Evolutionary conservation across 495 filamentous ascomycete genomes (phyloP).

Genomic region (Pseudevernia furfuracea): DNA sequence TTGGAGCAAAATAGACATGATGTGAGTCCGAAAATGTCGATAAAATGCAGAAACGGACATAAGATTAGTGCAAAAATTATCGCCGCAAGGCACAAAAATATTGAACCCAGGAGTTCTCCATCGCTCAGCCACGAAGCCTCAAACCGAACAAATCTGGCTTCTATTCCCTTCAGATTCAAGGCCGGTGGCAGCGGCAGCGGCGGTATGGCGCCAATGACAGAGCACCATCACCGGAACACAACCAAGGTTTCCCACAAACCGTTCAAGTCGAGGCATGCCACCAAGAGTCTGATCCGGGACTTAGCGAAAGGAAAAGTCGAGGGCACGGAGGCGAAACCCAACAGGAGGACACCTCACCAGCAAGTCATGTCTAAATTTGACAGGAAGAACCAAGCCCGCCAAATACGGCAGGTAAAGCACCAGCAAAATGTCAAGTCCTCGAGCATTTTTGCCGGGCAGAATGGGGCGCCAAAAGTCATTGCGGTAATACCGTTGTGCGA

Average conservation of each 20-base stretch:
- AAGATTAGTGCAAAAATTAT: background rate
- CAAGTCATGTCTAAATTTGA: conserved; percentile 96
- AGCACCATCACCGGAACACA: conserved; percentile 79
- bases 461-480: conserved; percentile 85
- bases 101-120: background rate
- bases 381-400: conserved; percentile 84
- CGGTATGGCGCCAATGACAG: conserved; percentile 45
- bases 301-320: conserved; percentile 71
- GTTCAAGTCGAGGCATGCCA: conserved; percentile 85
- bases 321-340: conserved; percentile 42
- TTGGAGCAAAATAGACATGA: no score
- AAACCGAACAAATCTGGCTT: conserved; percentile 49
- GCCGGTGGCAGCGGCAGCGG: conserved; percentile 75
- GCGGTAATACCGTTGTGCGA: conserved; percentile 77
- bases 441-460: conserved; percentile 72
- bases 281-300: conserved; percentile 77
- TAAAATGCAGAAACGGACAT: conserved; percentile 7
- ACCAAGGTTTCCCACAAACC: conserved; percentile 78
- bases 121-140: background rate
- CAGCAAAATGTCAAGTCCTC: conserved; percentile 66
- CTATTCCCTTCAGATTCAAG: conserved; percentile 84
- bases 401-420: conserved; percentile 72
- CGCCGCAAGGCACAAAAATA: background rate
- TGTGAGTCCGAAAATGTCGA: background rate
- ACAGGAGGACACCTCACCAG: conserved; percentile 84